Evolutionary conservation across 1,284 basidiomycete genomes (phyloP).

Genomic region (Singerocomus inundabilis): DNA sequence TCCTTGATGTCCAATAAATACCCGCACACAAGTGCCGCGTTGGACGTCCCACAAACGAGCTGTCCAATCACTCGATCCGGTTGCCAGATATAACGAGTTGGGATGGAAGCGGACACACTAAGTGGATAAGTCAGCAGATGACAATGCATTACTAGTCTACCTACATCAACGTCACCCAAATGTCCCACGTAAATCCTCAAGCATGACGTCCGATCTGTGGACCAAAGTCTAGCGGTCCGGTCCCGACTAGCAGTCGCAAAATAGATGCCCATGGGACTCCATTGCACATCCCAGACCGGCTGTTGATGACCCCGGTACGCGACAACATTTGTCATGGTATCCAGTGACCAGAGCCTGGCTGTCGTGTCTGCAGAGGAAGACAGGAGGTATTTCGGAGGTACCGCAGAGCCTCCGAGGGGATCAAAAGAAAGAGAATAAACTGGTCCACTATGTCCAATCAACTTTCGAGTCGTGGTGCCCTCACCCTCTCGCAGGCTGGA

Average conservation of each 20-base stretch:
- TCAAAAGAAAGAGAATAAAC: constrained; percentile 96
- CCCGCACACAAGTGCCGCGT: constrained; percentile 87
- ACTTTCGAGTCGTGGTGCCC: constrained; percentile 81
- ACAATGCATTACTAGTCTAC: constrained; percentile 34
- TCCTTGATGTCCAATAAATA: constrained; percentile 95
- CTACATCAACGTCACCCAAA: constrained; percentile 94
- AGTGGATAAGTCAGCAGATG: constrained; percentile 11
- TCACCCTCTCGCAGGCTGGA: constrained; percentile 75
- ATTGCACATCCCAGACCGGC: constrained; percentile 98
- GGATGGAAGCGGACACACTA: constrained; percentile 97
- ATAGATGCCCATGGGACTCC: constrained; percentile 98
- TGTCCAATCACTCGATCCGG: constrained; percentile 95
- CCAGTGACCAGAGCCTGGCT: constrained; percentile 91
- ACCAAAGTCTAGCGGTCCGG: constrained; percentile 94
- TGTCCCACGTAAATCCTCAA: constrained; percentile 95
- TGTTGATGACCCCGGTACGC: constrained; percentile 96
- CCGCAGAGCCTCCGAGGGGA: constrained; percentile 83
- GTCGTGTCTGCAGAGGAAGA: constrained; percentile 95
- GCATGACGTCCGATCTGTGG: constrained; percentile 86
- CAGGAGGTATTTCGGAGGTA: constrained; percentile 83
- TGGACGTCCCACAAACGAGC: constrained; percentile 99
- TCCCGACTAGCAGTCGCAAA: constrained; percentile 96
- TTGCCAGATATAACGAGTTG: constrained; percentile 96
- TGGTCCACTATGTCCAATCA: constrained; percentile 95
- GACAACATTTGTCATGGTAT: constrained; percentile 91